Base-by-base conservation (phyloP, 495 filamentous ascomycete species). In the Penicillium subrubescens region DNA sequence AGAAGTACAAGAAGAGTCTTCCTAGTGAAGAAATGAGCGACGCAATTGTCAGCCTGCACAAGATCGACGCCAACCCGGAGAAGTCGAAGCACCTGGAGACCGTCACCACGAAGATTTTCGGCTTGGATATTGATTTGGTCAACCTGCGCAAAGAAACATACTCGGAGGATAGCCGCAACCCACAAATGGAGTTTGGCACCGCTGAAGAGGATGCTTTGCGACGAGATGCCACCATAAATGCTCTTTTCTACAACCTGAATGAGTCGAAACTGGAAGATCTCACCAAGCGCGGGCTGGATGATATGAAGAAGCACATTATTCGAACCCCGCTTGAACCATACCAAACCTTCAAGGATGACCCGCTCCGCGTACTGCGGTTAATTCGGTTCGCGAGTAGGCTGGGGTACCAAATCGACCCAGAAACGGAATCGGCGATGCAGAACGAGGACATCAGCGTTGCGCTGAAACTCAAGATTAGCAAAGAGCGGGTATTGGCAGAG, bases 41-140 rank as follows among this genome's bases (percentile, higher is more conserved):
- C 50, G 66, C 71, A 15, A 76, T 85, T 52, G 75, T 79, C 17
- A 82, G 81, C 60, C 76, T 94, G 53, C 86, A 93, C 70, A 92
- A 89, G 69, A 91, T 96, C 67, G 87, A 91, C 59, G 88, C 88
- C 53, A 98, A 99, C 71, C 96, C 95, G 1, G 95, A 98, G 68
- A 97, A 97, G 77, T 96, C 92, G 19, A 99, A 99, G 79, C 93
- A 99, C 75, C 83, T 99, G 29, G 95, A 96, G 77, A 98, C 96
- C 0, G 91, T 91, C 12, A 97, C 92, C 3, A 94, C 89, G 2
- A 90, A 82, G 65, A 85, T 99, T 34, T 88, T 97, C 64, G 94
- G 92, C 2, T 79, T 97, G 39, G 94, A 98, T 69, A 84, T 98
- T 25, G 95, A 99, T 67, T 85, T 99, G 67, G 95, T 99, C 44